Conservation (phyloP, 176 grass and related monocot genomes). For the Guadua angustifolia region DNA sequence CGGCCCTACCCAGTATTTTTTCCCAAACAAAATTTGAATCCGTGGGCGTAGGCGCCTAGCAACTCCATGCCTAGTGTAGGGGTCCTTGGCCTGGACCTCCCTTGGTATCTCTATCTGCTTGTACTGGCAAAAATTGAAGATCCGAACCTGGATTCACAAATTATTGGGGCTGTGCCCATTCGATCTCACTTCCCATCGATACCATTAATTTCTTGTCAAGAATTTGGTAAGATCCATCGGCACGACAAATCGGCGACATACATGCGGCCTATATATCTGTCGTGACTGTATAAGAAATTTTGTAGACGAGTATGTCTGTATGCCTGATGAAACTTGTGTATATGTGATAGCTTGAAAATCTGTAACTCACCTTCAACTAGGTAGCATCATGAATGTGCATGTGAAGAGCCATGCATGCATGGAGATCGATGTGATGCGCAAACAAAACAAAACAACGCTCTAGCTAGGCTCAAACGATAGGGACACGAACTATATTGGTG, state of each 20-base stretch:
- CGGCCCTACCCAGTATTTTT: too few relatives aligned
- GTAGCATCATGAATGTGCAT: not conserved
- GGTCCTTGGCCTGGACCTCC: conserved; percentile 19
- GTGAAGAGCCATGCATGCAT: not conserved
- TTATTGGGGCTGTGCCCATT: conserved; percentile 21
- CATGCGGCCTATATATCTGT: not conserved
- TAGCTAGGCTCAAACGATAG: conserved; percentile 7
- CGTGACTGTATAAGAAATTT: not conserved
- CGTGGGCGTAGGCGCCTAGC: not conserved
- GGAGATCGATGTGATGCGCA: not conserved
- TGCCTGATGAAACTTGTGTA: not conserved
- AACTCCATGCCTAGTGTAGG: too few relatives aligned
- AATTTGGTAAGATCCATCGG: not conserved
- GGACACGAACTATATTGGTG: not conserved
- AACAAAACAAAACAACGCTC: not conserved
- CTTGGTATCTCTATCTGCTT: not conserved
- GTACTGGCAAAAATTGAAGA: conserved; percentile 14
- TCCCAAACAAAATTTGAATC: too few relatives aligned
- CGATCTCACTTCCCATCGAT: not conserved
- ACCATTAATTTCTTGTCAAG: not conserved
- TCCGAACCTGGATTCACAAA: conserved; percentile 13
- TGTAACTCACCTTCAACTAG: too few relatives aligned
- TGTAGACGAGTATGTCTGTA: not conserved
- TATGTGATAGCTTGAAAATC: too few relatives aligned
- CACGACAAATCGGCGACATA: not conserved